Conservation (phyloP, 106 monocot species). For the Apostasia shenzhenica region DNA sequence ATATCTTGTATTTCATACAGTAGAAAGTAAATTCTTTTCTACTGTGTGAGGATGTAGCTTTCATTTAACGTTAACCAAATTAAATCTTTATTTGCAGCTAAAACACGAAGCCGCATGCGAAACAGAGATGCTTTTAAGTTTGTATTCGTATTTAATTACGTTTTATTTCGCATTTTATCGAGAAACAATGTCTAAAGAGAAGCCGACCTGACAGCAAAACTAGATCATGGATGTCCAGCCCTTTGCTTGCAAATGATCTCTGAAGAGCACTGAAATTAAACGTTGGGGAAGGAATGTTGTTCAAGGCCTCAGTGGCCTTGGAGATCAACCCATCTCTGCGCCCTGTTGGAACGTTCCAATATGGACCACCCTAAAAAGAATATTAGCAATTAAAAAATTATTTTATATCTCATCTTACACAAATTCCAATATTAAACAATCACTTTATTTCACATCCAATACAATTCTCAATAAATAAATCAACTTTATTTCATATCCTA, state of each 20-base stretch:
- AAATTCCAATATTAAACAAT: too few relatives aligned
- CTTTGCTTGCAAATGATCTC: constrained; percentile 28
- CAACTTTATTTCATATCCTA: too few relatives aligned
- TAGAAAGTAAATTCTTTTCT: too few relatives aligned
- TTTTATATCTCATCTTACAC: too few relatives aligned
- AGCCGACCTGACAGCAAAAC: constrained; percentile 38
- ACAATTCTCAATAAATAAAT: too few relatives aligned
- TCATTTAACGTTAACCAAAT: not conserved
- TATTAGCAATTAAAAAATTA: too few relatives aligned
- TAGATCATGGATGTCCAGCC: constrained; percentile 27
- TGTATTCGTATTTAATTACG: not conserved
- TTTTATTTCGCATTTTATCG: not conserved
- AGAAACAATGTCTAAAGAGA: not conserved
- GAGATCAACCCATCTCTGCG: constrained; percentile 40
- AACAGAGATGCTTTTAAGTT: not conserved
- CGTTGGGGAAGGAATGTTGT: constrained; percentile 26
- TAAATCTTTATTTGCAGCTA: not conserved
- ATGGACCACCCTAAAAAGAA: constrained; percentile 29
- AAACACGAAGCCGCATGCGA: not conserved
- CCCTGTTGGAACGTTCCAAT: constrained; percentile 40
- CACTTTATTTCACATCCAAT: too few relatives aligned
- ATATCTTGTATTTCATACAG: too few relatives aligned
- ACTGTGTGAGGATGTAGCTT: too few relatives aligned
- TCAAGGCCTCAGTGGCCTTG: constrained; percentile 17
- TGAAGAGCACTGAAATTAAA: constrained; percentile 30